Conservation (phyloP, 345 rosid genomes). For the Garcia nutans region DNA sequence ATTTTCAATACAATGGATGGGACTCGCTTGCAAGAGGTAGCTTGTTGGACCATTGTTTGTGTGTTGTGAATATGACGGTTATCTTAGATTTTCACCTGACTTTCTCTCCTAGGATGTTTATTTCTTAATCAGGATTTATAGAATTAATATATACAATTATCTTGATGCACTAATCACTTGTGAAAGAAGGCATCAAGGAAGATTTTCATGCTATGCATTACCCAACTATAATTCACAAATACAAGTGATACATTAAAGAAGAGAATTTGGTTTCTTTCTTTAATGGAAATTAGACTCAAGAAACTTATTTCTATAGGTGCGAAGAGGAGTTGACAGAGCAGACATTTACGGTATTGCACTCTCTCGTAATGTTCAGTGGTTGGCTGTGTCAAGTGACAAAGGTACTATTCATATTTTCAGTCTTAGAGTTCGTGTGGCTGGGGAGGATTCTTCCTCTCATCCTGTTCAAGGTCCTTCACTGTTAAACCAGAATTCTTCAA, state of each 20-base stretch:
- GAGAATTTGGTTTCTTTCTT: background rate
- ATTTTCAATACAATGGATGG: slow-evolving; percentile 96
- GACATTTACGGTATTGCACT: slow-evolving; percentile 78
- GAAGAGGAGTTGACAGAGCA: slow-evolving; percentile 91
- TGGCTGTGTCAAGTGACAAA: slow-evolving; percentile 87
- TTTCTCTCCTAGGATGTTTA: background rate
- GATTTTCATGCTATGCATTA: too few species aligned
- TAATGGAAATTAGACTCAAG: slow-evolving; percentile 9
- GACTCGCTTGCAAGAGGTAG: slow-evolving; percentile 82
- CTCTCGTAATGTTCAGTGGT: slow-evolving; percentile 77
- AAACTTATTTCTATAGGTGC: slow-evolving; percentile 49
- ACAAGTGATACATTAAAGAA: background rate
- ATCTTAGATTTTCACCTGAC: background rate
- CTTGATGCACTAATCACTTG: background rate
- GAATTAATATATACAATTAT: background rate
- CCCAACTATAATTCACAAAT: background rate
- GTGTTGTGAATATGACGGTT: background rate
- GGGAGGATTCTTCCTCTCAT: slow-evolving; percentile 57
- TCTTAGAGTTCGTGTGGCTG: slow-evolving; percentile 75
- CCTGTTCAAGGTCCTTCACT: slow-evolving; percentile 39
- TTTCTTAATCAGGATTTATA: background rate
- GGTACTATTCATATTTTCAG: slow-evolving; percentile 85
- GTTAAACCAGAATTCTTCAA: slow-evolving; percentile 53
- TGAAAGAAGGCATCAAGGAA: background rate
- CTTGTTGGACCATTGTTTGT: slow-evolving; percentile 1